Evolutionary conservation across 2,329 filamentous ascomycete species (phyloP).

Genomic region (Apiospora koreana): DNA sequence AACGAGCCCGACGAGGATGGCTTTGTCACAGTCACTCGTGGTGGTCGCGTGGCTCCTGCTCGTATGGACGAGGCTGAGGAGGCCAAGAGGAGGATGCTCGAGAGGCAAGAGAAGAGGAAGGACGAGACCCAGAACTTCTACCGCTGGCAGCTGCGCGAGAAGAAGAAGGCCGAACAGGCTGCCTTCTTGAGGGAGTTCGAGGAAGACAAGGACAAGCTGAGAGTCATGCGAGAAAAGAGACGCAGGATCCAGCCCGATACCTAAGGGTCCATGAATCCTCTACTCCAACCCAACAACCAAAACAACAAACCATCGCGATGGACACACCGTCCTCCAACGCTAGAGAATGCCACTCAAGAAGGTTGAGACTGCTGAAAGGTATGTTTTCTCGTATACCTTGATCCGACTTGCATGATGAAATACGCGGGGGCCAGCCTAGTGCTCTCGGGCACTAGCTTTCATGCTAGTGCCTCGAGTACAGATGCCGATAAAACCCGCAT

Average conservation of each 20-base stretch:
- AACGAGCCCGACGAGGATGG: conserved; percentile 91
- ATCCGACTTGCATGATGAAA: conserved; percentile 45
- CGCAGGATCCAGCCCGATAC: conserved; percentile 50
- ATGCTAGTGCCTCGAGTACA: conserved; percentile 17
- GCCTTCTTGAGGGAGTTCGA: conserved; percentile 73
- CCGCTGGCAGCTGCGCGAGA: conserved; percentile 79
- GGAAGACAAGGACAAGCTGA: conserved; percentile 72
- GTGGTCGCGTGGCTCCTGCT: conserved; percentile 73
- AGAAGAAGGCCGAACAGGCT: conserved; percentile 72
- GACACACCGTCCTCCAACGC: background rate
- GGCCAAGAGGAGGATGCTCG: conserved; percentile 58
- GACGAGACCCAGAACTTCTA: conserved; percentile 74
- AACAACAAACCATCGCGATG: background rate
- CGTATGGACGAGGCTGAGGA: conserved; percentile 70
- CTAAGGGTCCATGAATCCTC: background rate
- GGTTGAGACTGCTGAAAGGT: conserved; percentile 15
- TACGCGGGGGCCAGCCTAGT: conserved; percentile 54
- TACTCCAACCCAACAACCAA: background rate
- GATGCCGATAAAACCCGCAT: conserved; percentile 65
- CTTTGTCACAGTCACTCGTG: conserved; percentile 87
- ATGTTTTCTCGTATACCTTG: conserved; percentile 12
- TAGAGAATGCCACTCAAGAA: background rate
- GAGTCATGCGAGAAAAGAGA: conserved; percentile 68
- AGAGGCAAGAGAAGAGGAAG: conserved; percentile 64
- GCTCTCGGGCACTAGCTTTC: conserved; percentile 27